Evolutionary conservation across 441 rosid species (phyloP).

Genomic region (Populus hybrid): DNA sequence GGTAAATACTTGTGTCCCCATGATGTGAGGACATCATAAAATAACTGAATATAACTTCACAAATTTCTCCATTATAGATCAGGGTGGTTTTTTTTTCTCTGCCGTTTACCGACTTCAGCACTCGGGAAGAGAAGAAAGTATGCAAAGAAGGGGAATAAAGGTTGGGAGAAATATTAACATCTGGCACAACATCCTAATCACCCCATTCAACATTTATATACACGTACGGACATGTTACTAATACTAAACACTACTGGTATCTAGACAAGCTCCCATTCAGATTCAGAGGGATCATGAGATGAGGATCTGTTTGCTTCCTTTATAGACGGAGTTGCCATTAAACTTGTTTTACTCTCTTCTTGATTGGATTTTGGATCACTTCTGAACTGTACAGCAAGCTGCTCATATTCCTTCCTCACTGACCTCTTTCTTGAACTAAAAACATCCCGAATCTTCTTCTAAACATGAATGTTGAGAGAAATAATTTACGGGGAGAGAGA

Average conservation of each 20-base stretch:
- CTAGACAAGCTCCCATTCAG: constrained; percentile 29
- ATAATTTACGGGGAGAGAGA: not conserved
- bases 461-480: constrained; percentile 9
- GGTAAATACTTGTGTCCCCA: constrained; percentile 10
- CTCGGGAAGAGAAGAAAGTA: not conserved
- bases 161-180: constrained; percentile 2
- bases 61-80: not conserved
- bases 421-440: constrained; percentile 59
- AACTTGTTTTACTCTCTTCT: not conserved
- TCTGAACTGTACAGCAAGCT: constrained; percentile 45
- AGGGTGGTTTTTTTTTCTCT: too few species aligned
- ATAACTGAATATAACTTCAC: not conserved
- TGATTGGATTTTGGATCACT: constrained; percentile 22
- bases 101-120: not conserved
- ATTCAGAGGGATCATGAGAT: constrained; percentile 9
- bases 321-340: not conserved
- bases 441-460: constrained; percentile 56
- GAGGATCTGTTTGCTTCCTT: not conserved
- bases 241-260: not conserved
- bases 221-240: not conserved
- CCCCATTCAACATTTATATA: not conserved
- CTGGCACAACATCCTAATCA: not conserved
- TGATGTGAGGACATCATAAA: not conserved
- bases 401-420: constrained; percentile 61
- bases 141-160: not conserved